A percentile compares a stretch with the other conserved stretches of the same genome.
These are phyloP conservation scores for Ophiostoma tasmaniense DNA, from an alignment of 2,329 filamentous ascomycete genomes.

Conservation along the genomic window DNA sequence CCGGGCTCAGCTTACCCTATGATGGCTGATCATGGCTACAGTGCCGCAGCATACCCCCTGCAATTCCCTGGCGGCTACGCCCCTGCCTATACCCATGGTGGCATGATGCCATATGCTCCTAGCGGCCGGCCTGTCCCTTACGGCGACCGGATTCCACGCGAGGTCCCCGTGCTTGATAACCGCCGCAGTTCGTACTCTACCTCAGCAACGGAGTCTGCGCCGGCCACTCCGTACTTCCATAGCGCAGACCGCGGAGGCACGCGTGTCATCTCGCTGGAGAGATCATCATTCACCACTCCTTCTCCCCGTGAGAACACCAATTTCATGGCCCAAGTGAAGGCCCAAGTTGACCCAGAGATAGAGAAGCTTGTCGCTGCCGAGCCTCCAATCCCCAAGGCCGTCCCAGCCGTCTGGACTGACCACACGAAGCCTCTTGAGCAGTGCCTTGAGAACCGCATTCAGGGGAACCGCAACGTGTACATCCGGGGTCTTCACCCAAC, in stretches of 20 bases:
- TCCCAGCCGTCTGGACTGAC: constrained; percentile 82
- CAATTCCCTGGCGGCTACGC: constrained; percentile 18
- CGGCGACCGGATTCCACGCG: constrained; percentile 40
- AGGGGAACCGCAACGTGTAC: constrained; percentile 95
- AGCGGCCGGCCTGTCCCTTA: constrained; percentile 36
- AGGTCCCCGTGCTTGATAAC: constrained; percentile 56
- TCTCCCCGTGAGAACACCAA: constrained; percentile 50
- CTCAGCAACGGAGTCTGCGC: constrained; percentile 49
- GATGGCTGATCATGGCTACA: constrained; percentile 24
- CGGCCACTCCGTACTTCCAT: constrained; percentile 56
- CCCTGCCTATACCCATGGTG: constrained; percentile 24
- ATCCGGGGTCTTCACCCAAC: constrained; percentile 93
- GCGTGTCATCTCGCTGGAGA: constrained; percentile 49
- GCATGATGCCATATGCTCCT: constrained; percentile 42
- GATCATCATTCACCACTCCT: constrained; percentile 57
- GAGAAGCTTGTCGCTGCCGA: constrained; percentile 63
- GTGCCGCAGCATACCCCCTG: constrained; percentile 23
- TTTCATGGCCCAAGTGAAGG: constrained; percentile 35
- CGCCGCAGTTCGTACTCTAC: constrained; percentile 61
- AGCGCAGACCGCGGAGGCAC: constrained; percentile 46
- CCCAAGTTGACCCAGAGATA: constrained; percentile 40
- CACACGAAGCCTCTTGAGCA: constrained; percentile 86
- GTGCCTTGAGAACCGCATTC: constrained; percentile 82
- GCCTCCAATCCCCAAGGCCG: constrained; percentile 77
- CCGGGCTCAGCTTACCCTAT: constrained; percentile 23